Base-by-base conservation (phyloP, 371 early-diverging fungal species). In the Capillidium heterosporum region DNA sequence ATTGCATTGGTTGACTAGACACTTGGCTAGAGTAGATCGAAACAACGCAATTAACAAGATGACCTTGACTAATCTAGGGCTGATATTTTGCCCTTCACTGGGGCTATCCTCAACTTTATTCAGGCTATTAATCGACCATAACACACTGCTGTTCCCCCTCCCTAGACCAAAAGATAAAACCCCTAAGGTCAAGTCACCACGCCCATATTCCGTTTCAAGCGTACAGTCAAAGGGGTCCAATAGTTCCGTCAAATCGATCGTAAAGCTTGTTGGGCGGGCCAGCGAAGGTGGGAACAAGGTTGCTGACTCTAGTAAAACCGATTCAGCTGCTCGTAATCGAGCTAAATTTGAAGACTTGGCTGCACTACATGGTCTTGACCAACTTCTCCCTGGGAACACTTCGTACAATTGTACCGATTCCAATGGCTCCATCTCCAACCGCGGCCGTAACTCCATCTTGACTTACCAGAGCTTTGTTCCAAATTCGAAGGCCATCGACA, bases 1-100 rank as follows among this genome's bases (percentile, higher is more conserved):
- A 39, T 31, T 53, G 26, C 53, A 53, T 40, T 53, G 53, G 53
- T 19, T 39, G 4, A 35, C 39, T 13, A 31, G 53, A 11, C 53
- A 53, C 39, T 39, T 53, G 0, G 15, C 39, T 24, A 15, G 53
- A 29, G 39, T 53, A 35, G 53, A 35, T 11, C 31, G 24, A 4
- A 53, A 53, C 26, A 29, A 26, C 19, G 17, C 31, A 17, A 53
- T 40, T 40, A 53, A 53, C 39, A 53, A 53, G 24, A 53, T 53
- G 53, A 32, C 13, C n/a, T 23, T 27, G 19, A 35, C 53, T 5
- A 53, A 53, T 40, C 19, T 53, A 26, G 31, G 35, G 11, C 21
- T 53, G 21, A 53, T 53, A 32, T 53, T 53, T 35, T 53, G 53
- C 39, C 53, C 53, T 10, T 35, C 53, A 21, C 26, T 53, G 11